These are phyloP conservation scores for Xylaria grammica DNA, from an alignment of 495 filamentous ascomycete species.

Conservation along the genomic window DNA sequence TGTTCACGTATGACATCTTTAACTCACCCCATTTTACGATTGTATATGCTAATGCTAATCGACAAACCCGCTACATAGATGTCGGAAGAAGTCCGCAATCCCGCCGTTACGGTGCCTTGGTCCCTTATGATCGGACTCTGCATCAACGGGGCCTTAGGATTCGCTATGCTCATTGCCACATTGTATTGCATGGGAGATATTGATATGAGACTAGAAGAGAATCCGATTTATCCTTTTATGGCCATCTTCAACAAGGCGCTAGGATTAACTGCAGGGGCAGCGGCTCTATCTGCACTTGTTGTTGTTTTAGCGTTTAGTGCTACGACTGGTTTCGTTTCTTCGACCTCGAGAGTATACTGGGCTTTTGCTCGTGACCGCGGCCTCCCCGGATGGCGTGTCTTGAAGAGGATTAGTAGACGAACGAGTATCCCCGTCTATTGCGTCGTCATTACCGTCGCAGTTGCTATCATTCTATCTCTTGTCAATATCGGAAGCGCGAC, in stretches of 20 bases:
- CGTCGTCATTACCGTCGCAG: slow-evolving; percentile 48
- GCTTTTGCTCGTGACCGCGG: slow-evolving; percentile 67
- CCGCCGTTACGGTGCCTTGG: slow-evolving; percentile 56
- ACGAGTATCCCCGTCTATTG: slow-evolving; percentile 56
- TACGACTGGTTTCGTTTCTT: slow-evolving; percentile 56
- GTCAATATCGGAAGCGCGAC: slow-evolving; percentile 57
- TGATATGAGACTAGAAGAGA: slow-evolving; percentile 31
- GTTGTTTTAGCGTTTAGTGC: slow-evolving; percentile 51
- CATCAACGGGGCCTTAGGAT: slow-evolving; percentile 56
- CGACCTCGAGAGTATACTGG: slow-evolving; percentile 60
- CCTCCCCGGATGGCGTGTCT: slow-evolving; percentile 59
- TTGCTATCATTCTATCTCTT: slow-evolving; percentile 50
- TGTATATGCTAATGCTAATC: too few relatives aligned
- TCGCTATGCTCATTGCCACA: slow-evolving; percentile 56
- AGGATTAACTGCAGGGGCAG: slow-evolving; percentile 34
- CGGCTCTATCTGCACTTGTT: slow-evolving; percentile 52
- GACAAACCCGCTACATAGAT: too few relatives aligned
- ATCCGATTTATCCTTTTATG: slow-evolving; percentile 61
- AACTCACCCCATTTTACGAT: slow-evolving; percentile 41
- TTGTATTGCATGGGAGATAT: slow-evolving; percentile 61
- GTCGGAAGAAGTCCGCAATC: slow-evolving; percentile 62
- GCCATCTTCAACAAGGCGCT: slow-evolving; percentile 57
- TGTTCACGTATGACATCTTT: slow-evolving; percentile 31
- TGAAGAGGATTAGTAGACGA: slow-evolving; percentile 40
- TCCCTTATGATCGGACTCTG: slow-evolving; percentile 56